Base-by-base conservation (phyloP, 495 filamentous ascomycete species). In the Aspergillus avenaceus region DNA sequence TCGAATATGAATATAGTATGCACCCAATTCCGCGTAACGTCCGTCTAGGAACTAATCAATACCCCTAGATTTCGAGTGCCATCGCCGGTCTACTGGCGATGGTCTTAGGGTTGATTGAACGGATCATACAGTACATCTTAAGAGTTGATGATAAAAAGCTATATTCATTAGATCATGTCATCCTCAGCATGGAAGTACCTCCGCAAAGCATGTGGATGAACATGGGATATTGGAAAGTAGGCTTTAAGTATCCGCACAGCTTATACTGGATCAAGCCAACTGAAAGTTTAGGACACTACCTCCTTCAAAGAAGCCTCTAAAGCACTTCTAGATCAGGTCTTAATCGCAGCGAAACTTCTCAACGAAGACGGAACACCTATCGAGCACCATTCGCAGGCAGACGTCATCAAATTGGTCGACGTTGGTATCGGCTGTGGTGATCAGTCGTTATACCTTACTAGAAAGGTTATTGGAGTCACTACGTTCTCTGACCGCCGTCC, bases 361-460 rank as follows among this genome's bases (percentile, higher is more conserved):
- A 43, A 48, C 25, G 37, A 58, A 34, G 45, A 28, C 29, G 47
- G 41, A 14, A 43, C 9, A 22, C 14, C 59, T 11, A 6, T 24
- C 21, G 34, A 13, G 6, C 34, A 16, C 3, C 34, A 18, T 8
- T 9, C 38, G 2, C 32, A 27, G 12, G n/a, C 28, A 4, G 41
- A 50, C 22, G 47, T 45, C 12, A 16, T 74, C 3, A 59, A 54
- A 14, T 29, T 79, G 8, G 41, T 79, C 8, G 76, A 79, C 52
- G 61, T 79, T 2, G 76, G 76, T 14, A 71, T 76, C 41, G 75
- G 76, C 7, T 79, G 76, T 37, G 76, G 76, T 16, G 75, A 78
- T 49, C 76, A 79, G 52, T 67, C 64, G 1, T 8, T 74, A 2
- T 60, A 67, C 37, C 19, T 77, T 16, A 38, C 34, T 9, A 38